Base-by-base conservation (phyloP, 441 rosid genomes). In the Hura crepitans region DNA sequence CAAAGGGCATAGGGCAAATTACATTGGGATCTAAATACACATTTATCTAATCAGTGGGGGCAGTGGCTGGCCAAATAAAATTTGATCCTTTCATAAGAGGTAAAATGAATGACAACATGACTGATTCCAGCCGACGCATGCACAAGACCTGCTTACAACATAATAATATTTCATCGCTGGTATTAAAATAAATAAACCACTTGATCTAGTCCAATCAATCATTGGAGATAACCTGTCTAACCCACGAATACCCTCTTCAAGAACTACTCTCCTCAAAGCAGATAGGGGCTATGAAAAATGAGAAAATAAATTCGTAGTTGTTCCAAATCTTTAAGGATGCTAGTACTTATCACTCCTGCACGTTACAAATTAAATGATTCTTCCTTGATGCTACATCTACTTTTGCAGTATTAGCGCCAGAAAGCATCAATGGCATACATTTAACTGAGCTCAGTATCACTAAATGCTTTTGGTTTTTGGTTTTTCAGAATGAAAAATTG, bases 61-160 rank as follows among this genome's bases (percentile, higher is more conserved):
- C n/a, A n/a, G n/a, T n/a, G 85, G 25, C 77, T 42, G 8, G 99
- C 97, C 85, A 92, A 84, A 78, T 87, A 85, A 25, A 54, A 61
- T 75, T 95, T 95, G 50, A 92, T 89, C 80, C 84, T 86, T 79
- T 94, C 97, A 47, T 95, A 92, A 27, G 91, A 85, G 33, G 99
- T 97, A 81, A 92, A 92, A 73, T 92, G 99, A 69, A 94, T 94
- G 0, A 96, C 97, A 49, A 94, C 98, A 69, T 94, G 98, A 81
- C 92, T 90, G 57, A 92, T 77, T 51, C 97, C 97, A 4, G 93
- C 94, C 74, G 92, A 81, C 33, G 97, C 89, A 42, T 97, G 97
- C 50, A 94, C 77, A 68, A 91, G 79, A 42, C 97, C 97, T 91
- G 87, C 72, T 76, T 80, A 65, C 64, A 71, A 75, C 50, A 66